phyloP scores from a whole-genome alignment of 2,329 filamentous ascomycete species.

The Diaporthe australafricana region DNA sequence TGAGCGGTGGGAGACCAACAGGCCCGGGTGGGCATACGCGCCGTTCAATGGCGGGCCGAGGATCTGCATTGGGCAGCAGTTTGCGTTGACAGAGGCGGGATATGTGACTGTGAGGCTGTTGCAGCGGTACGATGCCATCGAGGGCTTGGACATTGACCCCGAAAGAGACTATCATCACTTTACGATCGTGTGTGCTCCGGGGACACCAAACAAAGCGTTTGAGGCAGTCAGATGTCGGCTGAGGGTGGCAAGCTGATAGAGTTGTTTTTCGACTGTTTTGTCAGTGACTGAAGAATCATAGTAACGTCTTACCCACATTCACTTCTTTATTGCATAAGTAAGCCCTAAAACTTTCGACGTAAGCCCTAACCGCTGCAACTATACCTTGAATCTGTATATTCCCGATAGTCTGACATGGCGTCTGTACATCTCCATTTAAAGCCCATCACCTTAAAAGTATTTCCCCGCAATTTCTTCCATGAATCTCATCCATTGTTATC shows the following conservation, averaged over 20 bases:
- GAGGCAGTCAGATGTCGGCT: conserved; percentile 13
- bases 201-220: background rate
- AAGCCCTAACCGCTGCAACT: too few relatives aligned
- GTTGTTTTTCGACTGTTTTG: too few relatives aligned
- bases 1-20: background rate
- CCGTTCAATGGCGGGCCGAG: conserved; percentile 15
- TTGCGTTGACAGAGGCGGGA: conserved; percentile 4
- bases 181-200: background rate
- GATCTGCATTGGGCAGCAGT: background rate
- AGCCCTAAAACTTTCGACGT: too few relatives aligned
- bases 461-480: background rate
- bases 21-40: background rate
- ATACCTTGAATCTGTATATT: too few relatives aligned
- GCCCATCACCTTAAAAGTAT: background rate
- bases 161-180: conserved; percentile 3
- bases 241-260: background rate
- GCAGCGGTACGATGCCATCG: background rate
- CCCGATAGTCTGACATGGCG: too few relatives aligned
- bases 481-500: background rate
- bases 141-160: background rate
- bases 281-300: too few relatives aligned
- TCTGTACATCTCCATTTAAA: too few relatives aligned
- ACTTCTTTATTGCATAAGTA: too few relatives aligned
- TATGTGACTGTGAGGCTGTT: background rate
- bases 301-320: too few relatives aligned